Evolutionary conservation across 768 basidiomycete genomes (phyloP).

Genomic region (Mycena latifolia): DNA sequence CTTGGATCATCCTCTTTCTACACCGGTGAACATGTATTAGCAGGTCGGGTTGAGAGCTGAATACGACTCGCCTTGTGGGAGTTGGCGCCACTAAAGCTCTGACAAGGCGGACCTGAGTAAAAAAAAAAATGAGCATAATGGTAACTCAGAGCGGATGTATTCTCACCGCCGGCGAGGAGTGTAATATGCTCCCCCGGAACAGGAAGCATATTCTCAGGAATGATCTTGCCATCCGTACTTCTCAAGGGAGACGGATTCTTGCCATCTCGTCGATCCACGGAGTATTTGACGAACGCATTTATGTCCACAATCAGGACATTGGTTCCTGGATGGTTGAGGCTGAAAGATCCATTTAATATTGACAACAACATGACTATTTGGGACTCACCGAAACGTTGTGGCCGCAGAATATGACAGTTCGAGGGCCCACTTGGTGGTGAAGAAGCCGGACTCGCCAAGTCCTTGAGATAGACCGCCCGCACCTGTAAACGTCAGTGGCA

Average conservation of each 20-base stretch:
- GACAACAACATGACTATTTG: conserved; percentile 2
- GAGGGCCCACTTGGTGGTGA: conserved; percentile 77
- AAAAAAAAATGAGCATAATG: conserved; percentile 5
- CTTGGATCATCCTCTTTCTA: conserved; percentile 73
- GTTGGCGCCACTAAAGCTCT: conserved; percentile 77
- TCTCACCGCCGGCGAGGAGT: conserved; percentile 74
- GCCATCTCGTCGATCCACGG: conserved; percentile 44
- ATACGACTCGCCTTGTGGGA: conserved; percentile 60
- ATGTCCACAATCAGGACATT: conserved; percentile 76
- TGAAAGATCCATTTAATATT: conserved; percentile 41
- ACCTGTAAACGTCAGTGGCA: conserved; percentile 52
- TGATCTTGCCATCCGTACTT: conserved; percentile 49
- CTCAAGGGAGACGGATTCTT: conserved; percentile 52
- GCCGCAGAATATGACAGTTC: conserved; percentile 76
- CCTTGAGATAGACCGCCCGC: conserved; percentile 83
- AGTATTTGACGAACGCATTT: conserved; percentile 61
- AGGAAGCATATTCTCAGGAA: conserved; percentile 62
- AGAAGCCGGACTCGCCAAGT: conserved; percentile 69
- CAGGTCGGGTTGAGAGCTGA: neutral
- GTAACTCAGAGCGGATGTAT: neutral
- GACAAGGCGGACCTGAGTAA: conserved; percentile 77
- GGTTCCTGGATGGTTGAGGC: conserved; percentile 71
- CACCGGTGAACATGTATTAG: conserved; percentile 1
- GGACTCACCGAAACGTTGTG: conserved; percentile 67
- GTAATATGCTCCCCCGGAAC: conserved; percentile 64